Evolutionary conservation across 2,329 filamentous ascomycete genomes (phyloP), one percentile per base, ranked within the genome.

Genomic region (Ophiosphaerella korrae): DNA sequence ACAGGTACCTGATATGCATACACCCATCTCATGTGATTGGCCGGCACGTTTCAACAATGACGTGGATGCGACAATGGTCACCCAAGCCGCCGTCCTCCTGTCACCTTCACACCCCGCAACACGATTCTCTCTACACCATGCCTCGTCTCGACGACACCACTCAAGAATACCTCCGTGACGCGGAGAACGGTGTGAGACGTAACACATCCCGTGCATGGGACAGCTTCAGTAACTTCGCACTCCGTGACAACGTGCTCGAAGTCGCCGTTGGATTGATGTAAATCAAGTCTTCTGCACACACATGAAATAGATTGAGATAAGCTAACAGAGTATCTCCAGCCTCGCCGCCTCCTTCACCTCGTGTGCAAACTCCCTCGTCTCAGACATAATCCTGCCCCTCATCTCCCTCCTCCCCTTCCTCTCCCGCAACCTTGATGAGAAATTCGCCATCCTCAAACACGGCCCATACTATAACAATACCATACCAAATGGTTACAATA

Each of bases 201-300:
- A 55, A 53, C 45, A 80, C 82, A 21, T 75, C 77, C 55, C 77
- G 78, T 52, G 74, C 83, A 49, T 86, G 83, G 77, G 76, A 82
- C 31, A 85, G 85, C 34, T 90, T 90, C 68, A 70, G 86, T 59
- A 87, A 89, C 68, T 91, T 90, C 71, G 87, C 87, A 0, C 82
- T 89, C 46, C 84, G 88, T 57, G 88, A 88, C 50, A 90, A 90
- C 61, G 88, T 90, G 41, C 79, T 91, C 23, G 85, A 90, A 70
- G 88, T 91, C 52, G 88, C 88, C 13, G 85, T 90, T 60, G 88
- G 88, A 59, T 76, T 90, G 57, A 90, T 91, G 87, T 89, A 66
- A 37, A 36, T 24, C 16, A 31, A 44, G 21, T 32, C 14, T 14
- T 8, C 34, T 14, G 24, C 14, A 35, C 26, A 37, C 31, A 21